phyloP scores from a whole-genome alignment of 1,284 basidiomycete species.

The Peniophora sp. region DNA sequence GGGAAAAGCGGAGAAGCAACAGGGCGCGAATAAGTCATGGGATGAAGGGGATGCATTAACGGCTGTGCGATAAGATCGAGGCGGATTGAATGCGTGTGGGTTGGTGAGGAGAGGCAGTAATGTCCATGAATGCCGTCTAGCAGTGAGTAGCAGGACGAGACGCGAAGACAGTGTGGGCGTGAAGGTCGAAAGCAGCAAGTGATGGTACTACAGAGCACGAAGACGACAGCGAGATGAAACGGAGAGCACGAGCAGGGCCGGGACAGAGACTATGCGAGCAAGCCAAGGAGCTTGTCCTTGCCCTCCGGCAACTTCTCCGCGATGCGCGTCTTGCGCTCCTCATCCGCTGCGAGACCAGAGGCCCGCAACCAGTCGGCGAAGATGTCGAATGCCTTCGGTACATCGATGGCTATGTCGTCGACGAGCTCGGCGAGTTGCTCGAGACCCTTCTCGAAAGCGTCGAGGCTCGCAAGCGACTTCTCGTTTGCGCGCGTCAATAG shows the following conservation, averaged over 20 bases:
- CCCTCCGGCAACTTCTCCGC: slow-evolving; percentile 48
- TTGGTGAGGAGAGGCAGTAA: neutral
- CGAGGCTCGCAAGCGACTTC: slow-evolving; percentile 45
- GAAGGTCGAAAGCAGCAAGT: neutral
- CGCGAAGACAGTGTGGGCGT: neutral
- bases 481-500: slow-evolving; percentile 51
- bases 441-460: slow-evolving; percentile 49
- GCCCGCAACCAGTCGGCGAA: slow-evolving; percentile 71
- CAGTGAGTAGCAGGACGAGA: neutral
- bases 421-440: slow-evolving; percentile 56
- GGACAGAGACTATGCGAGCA: slow-evolving; percentile 38
- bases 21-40: neutral
- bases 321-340: slow-evolving; percentile 45
- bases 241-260: neutral
- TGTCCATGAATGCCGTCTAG: slow-evolving; percentile 1
- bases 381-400: slow-evolving; percentile 76
- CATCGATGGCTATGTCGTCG: slow-evolving; percentile 67
- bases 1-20: neutral
- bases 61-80: neutral
- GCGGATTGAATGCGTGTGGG: neutral
- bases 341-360: slow-evolving; percentile 46
- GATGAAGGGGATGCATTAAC: slow-evolving; percentile 1
- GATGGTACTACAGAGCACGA: neutral
- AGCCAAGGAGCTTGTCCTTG: slow-evolving; percentile 46
- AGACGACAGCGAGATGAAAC: too few species aligned